phyloP scores from a whole-genome alignment of 176 grass and related monocot genomes.

The Canna indica region DNA sequence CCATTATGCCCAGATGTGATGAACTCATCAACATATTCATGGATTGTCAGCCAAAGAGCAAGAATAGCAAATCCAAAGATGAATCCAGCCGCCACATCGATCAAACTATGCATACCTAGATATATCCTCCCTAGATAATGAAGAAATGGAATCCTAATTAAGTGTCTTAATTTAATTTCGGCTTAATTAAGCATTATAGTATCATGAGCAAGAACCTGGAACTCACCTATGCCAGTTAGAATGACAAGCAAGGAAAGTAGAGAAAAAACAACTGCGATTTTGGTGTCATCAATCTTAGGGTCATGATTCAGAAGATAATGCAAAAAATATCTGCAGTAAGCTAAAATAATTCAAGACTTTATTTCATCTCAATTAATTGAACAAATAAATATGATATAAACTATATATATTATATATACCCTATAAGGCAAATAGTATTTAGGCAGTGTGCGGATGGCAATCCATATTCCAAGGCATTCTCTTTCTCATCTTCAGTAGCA shows the following conservation, averaged over 20 bases:
- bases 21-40: conserved; percentile 61
- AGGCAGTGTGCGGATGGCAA: conserved; percentile 81
- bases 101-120: conserved; percentile 94
- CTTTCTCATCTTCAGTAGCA: conserved; percentile 72
- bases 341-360: neutral
- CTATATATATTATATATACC: conserved; percentile 29
- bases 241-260: conserved; percentile 47
- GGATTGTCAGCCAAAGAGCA: conserved; percentile 62
- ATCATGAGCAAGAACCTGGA: neutral
- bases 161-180: too few species aligned
- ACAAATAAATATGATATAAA: neutral
- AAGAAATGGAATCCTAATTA: neutral
- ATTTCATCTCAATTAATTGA: neutral
- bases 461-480: conserved; percentile 93
- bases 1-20: conserved; percentile 77
- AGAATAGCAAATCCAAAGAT: conserved; percentile 61
- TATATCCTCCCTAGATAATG: conserved; percentile 57
- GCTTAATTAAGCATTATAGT: too few species aligned
- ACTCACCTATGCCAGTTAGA: conserved; percentile 62
- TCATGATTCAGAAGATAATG: conserved; percentile 56
- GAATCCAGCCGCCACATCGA: conserved; percentile 64
- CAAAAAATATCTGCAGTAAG: conserved; percentile 53
- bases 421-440: conserved; percentile 78
- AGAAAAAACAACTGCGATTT: conserved; percentile 28
- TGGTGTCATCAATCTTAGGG: conserved; percentile 13